Evolutionary conservation across 352 stramenopile species (phyloP), one percentile per base, ranked within the genome.

Genomic region (Phytophthora syringae): DNA sequence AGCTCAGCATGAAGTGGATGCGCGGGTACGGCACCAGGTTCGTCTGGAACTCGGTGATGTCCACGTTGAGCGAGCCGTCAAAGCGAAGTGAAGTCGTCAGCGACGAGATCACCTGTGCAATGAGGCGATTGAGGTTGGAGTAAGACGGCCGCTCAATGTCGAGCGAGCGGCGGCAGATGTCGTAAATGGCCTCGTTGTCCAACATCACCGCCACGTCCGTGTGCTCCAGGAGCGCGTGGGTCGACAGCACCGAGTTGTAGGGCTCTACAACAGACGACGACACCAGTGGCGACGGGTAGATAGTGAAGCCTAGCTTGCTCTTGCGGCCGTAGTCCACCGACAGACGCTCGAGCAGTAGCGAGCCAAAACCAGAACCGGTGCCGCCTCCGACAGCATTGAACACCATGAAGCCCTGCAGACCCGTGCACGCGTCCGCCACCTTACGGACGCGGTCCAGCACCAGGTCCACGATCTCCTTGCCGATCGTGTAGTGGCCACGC

Each of bases 1-100:
- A 98, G 45, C 89, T 99, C 25, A 99, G 86, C 95, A 99, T 99
- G 80, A 99, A 99, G 86, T 99, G 97, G 80, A 99, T 99, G 63
- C 97, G 96, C 51, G 97, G 97, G 87, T 99, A 99, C 28, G 97
- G 97, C 58, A 99, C 97, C 76, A 99, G 77, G 88, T 99, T 99
- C 55, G 96, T 99, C 78, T 98, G 92, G 86, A 99, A 98, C 87
- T 99, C 94, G 28, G 89, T 98, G n/a, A 99, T 82, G 87, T 99
- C 96, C 21, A 98, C 92, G 75, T 99, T 99, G 34, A 99, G 82
- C 32, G 91, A 86, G 59, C 95, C 96, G 70, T 98, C 92, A 94
- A 58, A 58, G 16, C 51, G 51, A 0, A 58, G 37, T 21, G 51
- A 58, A 34, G 51, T 30, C 10, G 51, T 99, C 48, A 98, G 79